These are phyloP conservation scores for Ophiobolus disseminans DNA, from an alignment of 2,329 filamentous ascomycete species.

Conservation along the genomic window DNA sequence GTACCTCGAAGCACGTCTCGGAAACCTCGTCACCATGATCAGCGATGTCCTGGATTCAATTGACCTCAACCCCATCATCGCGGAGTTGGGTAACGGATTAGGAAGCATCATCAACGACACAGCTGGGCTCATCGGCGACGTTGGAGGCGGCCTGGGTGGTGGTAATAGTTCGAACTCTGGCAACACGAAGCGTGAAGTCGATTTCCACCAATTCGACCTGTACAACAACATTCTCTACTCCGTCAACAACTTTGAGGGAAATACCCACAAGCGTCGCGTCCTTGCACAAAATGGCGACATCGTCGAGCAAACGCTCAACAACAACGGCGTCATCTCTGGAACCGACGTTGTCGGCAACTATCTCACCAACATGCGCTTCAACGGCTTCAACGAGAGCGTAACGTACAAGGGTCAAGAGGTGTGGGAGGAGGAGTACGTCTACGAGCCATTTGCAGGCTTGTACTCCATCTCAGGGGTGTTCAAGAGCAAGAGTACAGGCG, in stretches of 20 bases:
- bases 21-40: slow-evolving; percentile 67
- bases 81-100: slow-evolving; percentile 61
- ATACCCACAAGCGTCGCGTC: slow-evolving; percentile 62
- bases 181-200: slow-evolving; percentile 37
- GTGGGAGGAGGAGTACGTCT: slow-evolving; percentile 62
- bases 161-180: slow-evolving; percentile 15
- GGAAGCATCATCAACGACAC: slow-evolving; percentile 56
- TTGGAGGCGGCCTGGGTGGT: slow-evolving; percentile 24
- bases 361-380: slow-evolving; percentile 61
- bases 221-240: slow-evolving; percentile 67
- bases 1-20: slow-evolving; percentile 65
- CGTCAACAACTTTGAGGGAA: slow-evolving; percentile 65
- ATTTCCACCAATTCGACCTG: slow-evolving; percentile 55
- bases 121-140: slow-evolving; percentile 33
- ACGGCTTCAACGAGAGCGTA: slow-evolving; percentile 55
- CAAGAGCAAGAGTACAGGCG: slow-evolving; percentile 56
- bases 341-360: slow-evolving; percentile 59
- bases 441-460: slow-evolving; percentile 59
- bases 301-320: slow-evolving; percentile 62
- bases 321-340: slow-evolving; percentile 57
- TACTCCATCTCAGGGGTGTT: slow-evolving; percentile 56
- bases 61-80: slow-evolving; percentile 67
- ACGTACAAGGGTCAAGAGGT: slow-evolving; percentile 54
- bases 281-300: slow-evolving; percentile 63
- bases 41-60: slow-evolving; percentile 64